Evolutionary conservation across 2,329 filamentous ascomycete species (phyloP), one percentile per base, ranked within the genome.

Genomic region (Fusarium anguioides): DNA sequence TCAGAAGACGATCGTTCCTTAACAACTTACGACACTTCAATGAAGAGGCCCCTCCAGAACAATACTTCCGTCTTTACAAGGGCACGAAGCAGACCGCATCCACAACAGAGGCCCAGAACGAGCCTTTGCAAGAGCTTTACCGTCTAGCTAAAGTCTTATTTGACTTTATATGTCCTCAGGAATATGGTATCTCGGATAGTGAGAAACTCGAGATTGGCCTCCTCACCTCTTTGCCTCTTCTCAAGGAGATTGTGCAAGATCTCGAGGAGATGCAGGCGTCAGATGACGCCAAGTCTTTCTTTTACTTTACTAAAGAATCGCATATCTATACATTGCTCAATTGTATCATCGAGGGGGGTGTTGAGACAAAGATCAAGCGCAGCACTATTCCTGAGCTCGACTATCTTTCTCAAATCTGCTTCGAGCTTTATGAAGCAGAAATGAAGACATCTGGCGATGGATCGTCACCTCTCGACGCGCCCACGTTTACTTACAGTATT

Each of bases 181-280:
- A 99, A 79, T 99, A 99, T 75, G 96, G 96, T 52, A 99, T 99
- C 69, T 93, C 92, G 6, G 92, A 97, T 74, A 91, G 89, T 60
- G 96, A 99, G 80, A 99, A 99, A 83, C 87, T 99, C n/a, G 96
- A 99, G 77, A 99, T 99, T 77, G 96, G 96, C 3, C 86, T 99
- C 3, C 82, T 99, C 70, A 99, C 96, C 1, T 97, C 94, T 14
- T 83, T 99, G 44, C 96, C 96, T 4, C 84, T 99, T 17, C 87
- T 99, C 42, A 96, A 96, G 77, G 96, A 99, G 80, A 97, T 99
- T 72, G 96, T 99, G 8, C 91, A 94, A 75, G 95, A 99, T 74
- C 85, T 99, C 4, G 96, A 99, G 81, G 94, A 98, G 79, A 93
- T 98, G 79, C 96, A 99, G 79, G 95, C 96, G 5, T 96, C 93